phyloP scores from a whole-genome alignment of 208 protist genomes.

The Histomonas meleagridis region DNA sequence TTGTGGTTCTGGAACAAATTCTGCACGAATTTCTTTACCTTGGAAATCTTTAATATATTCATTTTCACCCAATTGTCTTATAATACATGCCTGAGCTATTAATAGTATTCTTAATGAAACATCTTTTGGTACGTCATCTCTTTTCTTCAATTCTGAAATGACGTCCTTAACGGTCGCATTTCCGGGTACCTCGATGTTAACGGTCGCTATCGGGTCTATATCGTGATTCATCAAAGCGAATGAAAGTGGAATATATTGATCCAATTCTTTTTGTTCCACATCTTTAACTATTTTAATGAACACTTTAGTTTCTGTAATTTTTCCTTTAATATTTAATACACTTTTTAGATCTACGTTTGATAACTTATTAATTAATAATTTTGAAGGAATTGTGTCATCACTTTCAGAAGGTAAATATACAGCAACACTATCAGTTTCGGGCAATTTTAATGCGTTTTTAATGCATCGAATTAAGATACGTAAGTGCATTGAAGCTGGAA shows the following conservation, averaged over 20 bases:
- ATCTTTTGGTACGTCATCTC: too few species aligned
- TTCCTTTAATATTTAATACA: background rate
- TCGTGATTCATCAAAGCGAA: background rate
- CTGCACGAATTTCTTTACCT: too few species aligned
- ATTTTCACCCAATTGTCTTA: too few species aligned
- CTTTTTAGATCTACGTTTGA: background rate
- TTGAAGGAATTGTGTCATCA: too few species aligned
- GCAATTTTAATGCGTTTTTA: background rate
- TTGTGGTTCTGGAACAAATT: slow-evolving; percentile 15
- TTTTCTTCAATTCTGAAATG: too few species aligned
- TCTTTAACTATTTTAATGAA: background rate
- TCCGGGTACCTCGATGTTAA: background rate
- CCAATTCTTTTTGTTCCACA: background rate
- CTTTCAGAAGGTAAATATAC: background rate
- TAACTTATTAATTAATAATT: background rate
- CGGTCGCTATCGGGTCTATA: background rate
- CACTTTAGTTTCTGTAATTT: background rate
- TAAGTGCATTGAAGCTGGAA: background rate
- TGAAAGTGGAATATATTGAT: background rate
- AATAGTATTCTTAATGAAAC: too few species aligned
- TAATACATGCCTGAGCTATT: too few species aligned
- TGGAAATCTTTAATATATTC: too few species aligned
- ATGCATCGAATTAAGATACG: background rate
- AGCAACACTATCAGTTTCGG: background rate
- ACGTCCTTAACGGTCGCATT: too few species aligned